Evolutionary conservation across 1,139 yeast species (phyloP).

Genomic region (Debaryomyces robertsiae): DNA sequence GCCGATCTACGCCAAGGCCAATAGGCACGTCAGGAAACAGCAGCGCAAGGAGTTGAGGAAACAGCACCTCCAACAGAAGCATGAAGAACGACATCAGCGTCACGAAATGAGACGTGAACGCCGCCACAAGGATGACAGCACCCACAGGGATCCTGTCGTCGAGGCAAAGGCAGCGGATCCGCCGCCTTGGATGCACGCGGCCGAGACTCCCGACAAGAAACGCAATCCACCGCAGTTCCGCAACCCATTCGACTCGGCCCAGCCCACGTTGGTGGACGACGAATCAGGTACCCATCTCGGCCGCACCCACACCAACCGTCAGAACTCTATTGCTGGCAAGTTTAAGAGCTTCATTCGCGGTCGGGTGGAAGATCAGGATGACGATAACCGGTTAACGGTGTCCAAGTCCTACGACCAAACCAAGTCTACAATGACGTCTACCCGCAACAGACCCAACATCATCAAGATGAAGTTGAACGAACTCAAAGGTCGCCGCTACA

Average conservation of each 20-base stretch:
- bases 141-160: background rate
- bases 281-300: conserved; percentile 5
- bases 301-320: conserved; percentile 12
- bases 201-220: background rate
- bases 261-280: conserved; percentile 15
- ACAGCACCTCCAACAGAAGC: conserved; percentile 1
- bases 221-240: conserved; percentile 2
- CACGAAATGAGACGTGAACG: conserved; percentile 6
- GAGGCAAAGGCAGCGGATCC: background rate
- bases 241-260: conserved; percentile 20
- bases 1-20: conserved; percentile 47
- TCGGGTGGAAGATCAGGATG: conserved; percentile 10
- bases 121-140: background rate
- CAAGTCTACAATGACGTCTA: conserved; percentile 35
- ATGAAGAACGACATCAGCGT: background rate
- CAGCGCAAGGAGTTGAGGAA: conserved; percentile 16
- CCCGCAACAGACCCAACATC: conserved; percentile 23
- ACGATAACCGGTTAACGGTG: conserved; percentile 1
- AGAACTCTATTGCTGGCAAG: conserved; percentile 19
- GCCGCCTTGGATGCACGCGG: background rate
- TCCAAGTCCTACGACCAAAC: conserved; percentile 38
- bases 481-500: conserved; percentile 25
- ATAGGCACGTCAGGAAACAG: conserved; percentile 34
- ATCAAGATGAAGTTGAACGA: conserved; percentile 11
- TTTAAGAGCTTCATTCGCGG: conserved; percentile 17